Conservation (phyloP, 371 early-diverging fungal genomes). For the Chytridium lagenaria region DNA sequence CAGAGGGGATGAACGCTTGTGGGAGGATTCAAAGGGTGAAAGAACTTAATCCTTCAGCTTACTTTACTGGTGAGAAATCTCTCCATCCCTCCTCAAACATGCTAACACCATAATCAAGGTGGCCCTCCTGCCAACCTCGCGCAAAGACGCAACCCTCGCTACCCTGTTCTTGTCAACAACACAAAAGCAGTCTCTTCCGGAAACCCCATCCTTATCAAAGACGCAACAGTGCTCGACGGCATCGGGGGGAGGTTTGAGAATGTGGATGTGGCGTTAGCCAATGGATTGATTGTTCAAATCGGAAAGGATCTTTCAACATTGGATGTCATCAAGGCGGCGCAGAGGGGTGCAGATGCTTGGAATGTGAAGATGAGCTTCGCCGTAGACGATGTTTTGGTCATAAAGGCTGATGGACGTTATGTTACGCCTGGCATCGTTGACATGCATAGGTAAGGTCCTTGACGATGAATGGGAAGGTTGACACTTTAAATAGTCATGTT, state of each 20-base stretch:
- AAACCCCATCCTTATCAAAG: constrained; percentile 1
- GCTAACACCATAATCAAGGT: too few species aligned
- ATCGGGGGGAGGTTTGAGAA: constrained; percentile 52
- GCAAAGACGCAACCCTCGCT: neutral
- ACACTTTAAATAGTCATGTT: constrained; percentile 48
- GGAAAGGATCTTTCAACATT: neutral
- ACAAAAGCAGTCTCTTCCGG: neutral
- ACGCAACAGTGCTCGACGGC: constrained; percentile 64
- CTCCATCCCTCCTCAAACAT: too few species aligned
- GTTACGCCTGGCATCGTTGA: constrained; percentile 85
- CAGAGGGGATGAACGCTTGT: too few species aligned
- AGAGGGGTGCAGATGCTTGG: constrained; percentile 2
- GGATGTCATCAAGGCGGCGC: constrained; percentile 8
- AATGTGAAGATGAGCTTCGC: constrained; percentile 13
- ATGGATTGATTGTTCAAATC: constrained; percentile 26
- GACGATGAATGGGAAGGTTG: neutral
- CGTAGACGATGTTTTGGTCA: constrained; percentile 34
- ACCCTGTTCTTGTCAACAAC: neutral
- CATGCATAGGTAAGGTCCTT: constrained; percentile 69
- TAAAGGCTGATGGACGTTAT: constrained; percentile 72
- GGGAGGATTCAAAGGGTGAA: too few species aligned
- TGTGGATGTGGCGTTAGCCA: constrained; percentile 52
- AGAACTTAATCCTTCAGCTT: too few species aligned
- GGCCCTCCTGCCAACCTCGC: neutral
- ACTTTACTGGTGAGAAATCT: too few species aligned